Evolutionary conservation across 306 rosid species (phyloP), one percentile per base, ranked within the genome.

Genomic region (Quercus bicolor): DNA sequence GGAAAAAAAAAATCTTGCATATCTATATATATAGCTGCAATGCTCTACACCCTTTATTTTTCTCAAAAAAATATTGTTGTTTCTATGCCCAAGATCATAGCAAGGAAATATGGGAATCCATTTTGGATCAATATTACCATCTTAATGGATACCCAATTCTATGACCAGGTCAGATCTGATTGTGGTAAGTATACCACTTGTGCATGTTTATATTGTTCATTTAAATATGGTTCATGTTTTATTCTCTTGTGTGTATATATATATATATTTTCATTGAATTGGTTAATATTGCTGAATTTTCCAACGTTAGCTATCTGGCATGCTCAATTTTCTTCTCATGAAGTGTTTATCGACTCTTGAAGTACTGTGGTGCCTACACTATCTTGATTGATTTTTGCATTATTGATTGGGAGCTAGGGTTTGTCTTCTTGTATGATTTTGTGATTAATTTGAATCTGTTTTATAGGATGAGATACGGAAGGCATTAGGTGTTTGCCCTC

Each of bases 391-490:
- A 5, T 74, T 23, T 37, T 72, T 70, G 16, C 65, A 54, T 56
- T 56, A 72, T 51, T 51, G 11, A 53, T 59, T 19, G 21, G 68
- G n/a, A 24, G 33, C 14, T 34, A 51, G 66, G 33, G 66, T 28
- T 77, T 64, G 43, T 71, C 59, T 65, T 5, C 59, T 83, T 74
- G 43, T 40, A 31, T 74, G 61, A 75, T 56, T 77, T 31, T 40
- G 68, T 72, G 69, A 53, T 62, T 60, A 77, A 81, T 81, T 70
- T 31, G 48, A 71, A 69, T 62, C 70, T 79, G 75, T 68, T 68
- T 53, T 89, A 85, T 80, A 92, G 98, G 97, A 92, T 80, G 98
- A 94, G 82, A 92, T 94, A 88, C 95, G 97, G 82, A 92, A 88
- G 84, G 88, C 86, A 76, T 86, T 94, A 83, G 34, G 98, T 69